Conservation (phyloP, 2,329 filamentous ascomycete species). For the Pseudocercospora crystallina region DNA sequence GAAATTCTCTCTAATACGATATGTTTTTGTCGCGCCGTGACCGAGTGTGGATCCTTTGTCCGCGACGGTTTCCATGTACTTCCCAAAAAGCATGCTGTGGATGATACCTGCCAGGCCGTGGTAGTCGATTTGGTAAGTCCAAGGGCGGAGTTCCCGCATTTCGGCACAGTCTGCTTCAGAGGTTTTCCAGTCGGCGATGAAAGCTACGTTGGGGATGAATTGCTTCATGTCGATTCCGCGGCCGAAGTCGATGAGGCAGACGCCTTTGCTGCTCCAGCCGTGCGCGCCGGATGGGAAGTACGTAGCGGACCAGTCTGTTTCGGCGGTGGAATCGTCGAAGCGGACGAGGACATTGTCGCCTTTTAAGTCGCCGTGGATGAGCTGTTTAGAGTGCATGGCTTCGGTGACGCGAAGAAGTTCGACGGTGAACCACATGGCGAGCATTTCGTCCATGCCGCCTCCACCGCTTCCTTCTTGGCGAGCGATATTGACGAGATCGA, state of each 20-base stretch:
- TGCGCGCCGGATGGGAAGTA: conserved; percentile 72
- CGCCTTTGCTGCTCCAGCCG: conserved; percentile 77
- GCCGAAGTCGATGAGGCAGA: conserved; percentile 92
- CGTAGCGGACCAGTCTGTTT: conserved; percentile 56
- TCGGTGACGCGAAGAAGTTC: conserved; percentile 90
- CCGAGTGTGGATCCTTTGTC: conserved; percentile 47
- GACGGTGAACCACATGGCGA: conserved; percentile 94
- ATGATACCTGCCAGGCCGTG: conserved; percentile 87
- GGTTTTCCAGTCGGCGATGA: conserved; percentile 95
- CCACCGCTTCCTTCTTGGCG: conserved; percentile 55
- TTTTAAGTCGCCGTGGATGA: conserved; percentile 93
- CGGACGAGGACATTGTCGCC: conserved; percentile 92
- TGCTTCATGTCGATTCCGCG: conserved; percentile 89
- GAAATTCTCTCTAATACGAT: conserved; percentile 75
- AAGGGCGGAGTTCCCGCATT: conserved; percentile 89
- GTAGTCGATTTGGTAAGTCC: conserved; percentile 98
- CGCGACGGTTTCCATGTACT: conserved; percentile 79
- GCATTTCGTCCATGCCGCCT: conserved; percentile 80
- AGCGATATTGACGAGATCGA: conserved; percentile 91
- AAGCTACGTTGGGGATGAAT: conserved; percentile 74
- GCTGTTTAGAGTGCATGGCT: conserved; percentile 72
- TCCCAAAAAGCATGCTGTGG: conserved; percentile 87
- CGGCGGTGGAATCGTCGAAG: conserved; percentile 56
- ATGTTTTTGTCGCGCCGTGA: conserved; percentile 62
- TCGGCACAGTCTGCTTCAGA: conserved; percentile 86